These are phyloP conservation scores for Starmerella bombicola DNA, from an alignment of 805 yeast species.

Conservation along the genomic window DNA sequence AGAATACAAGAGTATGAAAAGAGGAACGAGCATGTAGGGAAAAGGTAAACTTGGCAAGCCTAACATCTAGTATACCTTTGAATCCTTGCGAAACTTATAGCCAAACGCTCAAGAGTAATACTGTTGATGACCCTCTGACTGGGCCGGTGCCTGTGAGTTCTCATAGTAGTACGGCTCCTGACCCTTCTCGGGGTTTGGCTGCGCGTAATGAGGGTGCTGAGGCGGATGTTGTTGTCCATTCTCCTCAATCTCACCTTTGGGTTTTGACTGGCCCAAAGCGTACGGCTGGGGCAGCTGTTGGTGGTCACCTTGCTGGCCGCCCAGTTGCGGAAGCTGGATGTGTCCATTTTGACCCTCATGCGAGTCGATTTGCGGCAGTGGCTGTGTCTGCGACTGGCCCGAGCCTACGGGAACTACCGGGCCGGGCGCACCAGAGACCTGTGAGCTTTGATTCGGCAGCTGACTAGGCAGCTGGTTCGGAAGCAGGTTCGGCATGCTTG, in stretches of 20 bases:
- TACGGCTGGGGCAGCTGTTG: conserved; percentile 8
- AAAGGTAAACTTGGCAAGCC: no score
- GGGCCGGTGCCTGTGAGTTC: conserved; percentile 6
- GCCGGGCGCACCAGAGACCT: conserved; percentile 4
- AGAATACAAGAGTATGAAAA: no score
- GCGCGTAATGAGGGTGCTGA: conserved; percentile 1
- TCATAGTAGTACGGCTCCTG: conserved; percentile 1
- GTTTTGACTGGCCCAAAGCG: conserved; percentile 2
- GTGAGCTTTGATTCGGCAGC: neutral
- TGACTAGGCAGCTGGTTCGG: neutral
- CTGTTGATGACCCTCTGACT: conserved; percentile 4
- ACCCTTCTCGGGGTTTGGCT: conserved; percentile 5
- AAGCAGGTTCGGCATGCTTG: neutral
- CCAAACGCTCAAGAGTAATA: no score
- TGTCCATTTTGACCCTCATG: conserved; percentile 2
- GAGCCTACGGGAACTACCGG: conserved; percentile 2
- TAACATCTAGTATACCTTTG: no score
- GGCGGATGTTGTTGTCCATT: conserved; percentile 4
- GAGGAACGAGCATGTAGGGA: no score
- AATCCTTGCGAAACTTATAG: no score
- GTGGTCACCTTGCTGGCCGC: neutral
- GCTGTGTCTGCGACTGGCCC: conserved; percentile 1
- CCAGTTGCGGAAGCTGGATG: conserved; percentile 8
- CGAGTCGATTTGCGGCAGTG: conserved; percentile 5
- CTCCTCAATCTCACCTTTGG: neutral